A percentile compares a stretch with the other conserved stretches of the same genome.
These are phyloP conservation scores for Torrubiella hemipterigena DNA, from an alignment of 2,329 filamentous ascomycete genomes.

Conservation along the genomic window DNA sequence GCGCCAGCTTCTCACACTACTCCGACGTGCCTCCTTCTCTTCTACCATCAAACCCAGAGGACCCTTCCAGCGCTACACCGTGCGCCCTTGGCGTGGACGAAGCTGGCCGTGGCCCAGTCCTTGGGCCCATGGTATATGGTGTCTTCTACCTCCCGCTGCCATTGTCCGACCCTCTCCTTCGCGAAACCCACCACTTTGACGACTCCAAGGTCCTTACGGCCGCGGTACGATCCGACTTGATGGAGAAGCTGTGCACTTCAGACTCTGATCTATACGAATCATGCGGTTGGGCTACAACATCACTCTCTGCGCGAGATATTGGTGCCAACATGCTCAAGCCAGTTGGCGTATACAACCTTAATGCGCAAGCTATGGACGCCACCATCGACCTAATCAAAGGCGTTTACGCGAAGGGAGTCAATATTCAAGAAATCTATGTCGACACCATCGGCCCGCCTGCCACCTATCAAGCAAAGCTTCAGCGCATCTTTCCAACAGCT, in stretches of 20 bases:
- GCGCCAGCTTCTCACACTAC: slow-evolving; percentile 60
- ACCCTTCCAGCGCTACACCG: slow-evolving; percentile 19
- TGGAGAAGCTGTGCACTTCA: slow-evolving; percentile 57
- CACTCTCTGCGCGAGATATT: slow-evolving; percentile 77
- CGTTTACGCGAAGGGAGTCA: slow-evolving; percentile 66
- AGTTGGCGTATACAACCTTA: slow-evolving; percentile 67
- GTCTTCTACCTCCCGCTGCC: slow-evolving; percentile 65
- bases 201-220: slow-evolving; percentile 89
- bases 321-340: slow-evolving; percentile 64
- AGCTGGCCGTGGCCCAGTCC: slow-evolving; percentile 85
- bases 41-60: slow-evolving; percentile 25
- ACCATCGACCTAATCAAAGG: slow-evolving; percentile 72
- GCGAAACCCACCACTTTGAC: slow-evolving; percentile 74
- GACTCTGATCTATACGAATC: slow-evolving; percentile 31
- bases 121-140: slow-evolving; percentile 67
- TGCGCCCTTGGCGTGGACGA: slow-evolving; percentile 87
- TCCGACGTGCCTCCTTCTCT: slow-evolving; percentile 55
- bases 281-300: slow-evolving; percentile 75
- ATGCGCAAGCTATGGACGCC: slow-evolving; percentile 89
- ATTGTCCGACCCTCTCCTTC: slow-evolving; percentile 60
- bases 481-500: slow-evolving; percentile 69
- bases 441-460: slow-evolving; percentile 83
- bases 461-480: slow-evolving; percentile 73
- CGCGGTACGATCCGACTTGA: slow-evolving; percentile 60
- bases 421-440: slow-evolving; percentile 82